phyloP scores from a whole-genome alignment of 2,329 filamentous ascomycete species.

The Ceratocystis variospora region DNA sequence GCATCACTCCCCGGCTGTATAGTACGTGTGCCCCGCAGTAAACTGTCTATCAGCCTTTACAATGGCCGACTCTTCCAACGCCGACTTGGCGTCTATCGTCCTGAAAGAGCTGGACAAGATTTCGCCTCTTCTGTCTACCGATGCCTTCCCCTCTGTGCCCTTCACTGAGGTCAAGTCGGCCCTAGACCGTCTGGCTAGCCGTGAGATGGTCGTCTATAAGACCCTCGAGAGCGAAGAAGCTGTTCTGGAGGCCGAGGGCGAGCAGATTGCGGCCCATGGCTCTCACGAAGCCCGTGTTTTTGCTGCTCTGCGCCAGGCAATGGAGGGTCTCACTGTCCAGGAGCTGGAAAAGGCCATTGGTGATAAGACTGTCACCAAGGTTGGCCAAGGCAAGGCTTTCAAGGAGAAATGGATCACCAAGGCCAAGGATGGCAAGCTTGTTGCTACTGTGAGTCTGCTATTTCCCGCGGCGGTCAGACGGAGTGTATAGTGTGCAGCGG shows the following conservation, averaged over 20 bases:
- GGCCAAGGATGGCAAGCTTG: constrained; percentile 42
- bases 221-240: constrained; percentile 68
- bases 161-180: constrained; percentile 68
- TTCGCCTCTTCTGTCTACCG: constrained; percentile 52
- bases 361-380: constrained; percentile 58
- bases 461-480: neutral
- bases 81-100: constrained; percentile 50
- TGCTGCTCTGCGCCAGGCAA: constrained; percentile 53
- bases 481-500: neutral
- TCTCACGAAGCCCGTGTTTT: constrained; percentile 76
- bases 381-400: constrained; percentile 93
- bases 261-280: constrained; percentile 58
- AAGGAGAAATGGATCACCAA: constrained; percentile 60
- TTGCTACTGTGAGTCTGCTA: constrained; percentile 34
- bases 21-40: neutral
- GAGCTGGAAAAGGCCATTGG: constrained; percentile 58
- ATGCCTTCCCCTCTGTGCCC: constrained; percentile 53
- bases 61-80: constrained; percentile 31
- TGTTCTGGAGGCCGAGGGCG: constrained; percentile 58
- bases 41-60: constrained; percentile 17
- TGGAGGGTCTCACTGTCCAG: constrained; percentile 69
- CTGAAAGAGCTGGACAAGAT: constrained; percentile 51
- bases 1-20: neutral
- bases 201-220: constrained; percentile 78
- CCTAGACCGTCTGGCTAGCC: constrained; percentile 69